Percentiles rank a stretch among this genome's conserved stretches.
Conservation (phyloP, 495 filamentous ascomycete species). For the Penicillium bialowiezense region DNA sequence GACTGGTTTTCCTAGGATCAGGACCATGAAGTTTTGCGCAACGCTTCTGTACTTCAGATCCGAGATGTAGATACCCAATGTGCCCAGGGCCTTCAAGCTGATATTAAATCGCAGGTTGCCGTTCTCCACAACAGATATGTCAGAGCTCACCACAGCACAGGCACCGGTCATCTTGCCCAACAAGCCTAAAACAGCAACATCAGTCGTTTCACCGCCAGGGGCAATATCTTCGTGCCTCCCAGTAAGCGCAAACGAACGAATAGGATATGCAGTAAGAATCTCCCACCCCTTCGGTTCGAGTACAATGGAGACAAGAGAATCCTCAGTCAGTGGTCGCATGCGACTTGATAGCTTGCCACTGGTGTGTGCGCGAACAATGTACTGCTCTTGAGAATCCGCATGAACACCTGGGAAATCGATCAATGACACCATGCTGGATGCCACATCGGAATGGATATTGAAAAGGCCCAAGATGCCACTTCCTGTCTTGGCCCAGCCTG, state of each 20-base stretch:
- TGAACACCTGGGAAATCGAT: slow-evolving; percentile 68
- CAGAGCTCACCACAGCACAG: slow-evolving; percentile 64
- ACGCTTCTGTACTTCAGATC: slow-evolving; percentile 57
- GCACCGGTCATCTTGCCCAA: slow-evolving; percentile 87
- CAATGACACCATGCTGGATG: slow-evolving; percentile 67
- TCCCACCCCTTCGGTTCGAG: slow-evolving; percentile 70
- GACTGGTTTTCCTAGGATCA: slow-evolving; percentile 66
- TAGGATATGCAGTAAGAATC: slow-evolving; percentile 72
- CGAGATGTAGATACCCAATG: slow-evolving; percentile 69
- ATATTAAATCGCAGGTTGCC: slow-evolving; percentile 61
- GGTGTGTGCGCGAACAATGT: slow-evolving; percentile 68
- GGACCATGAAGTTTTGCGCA: slow-evolving; percentile 68
- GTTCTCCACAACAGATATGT: slow-evolving; percentile 54
- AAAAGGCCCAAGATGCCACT: slow-evolving; percentile 81
- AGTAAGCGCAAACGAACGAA: slow-evolving; percentile 50
- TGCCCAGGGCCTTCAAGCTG: slow-evolving; percentile 76
- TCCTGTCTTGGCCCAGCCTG: slow-evolving; percentile 59
- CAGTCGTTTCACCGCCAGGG: slow-evolving; percentile 14
- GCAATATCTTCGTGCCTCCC: slow-evolving; percentile 9
- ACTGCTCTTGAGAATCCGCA: slow-evolving; percentile 38
- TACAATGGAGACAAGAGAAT: slow-evolving; percentile 54
- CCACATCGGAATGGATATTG: slow-evolving; percentile 59
- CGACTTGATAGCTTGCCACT: slow-evolving; percentile 61
- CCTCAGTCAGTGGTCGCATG: slow-evolving; percentile 34
- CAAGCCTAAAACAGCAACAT: slow-evolving; percentile 73